Evolutionary conservation across 495 filamentous ascomycete species (phyloP).

Genomic region (Trichoderma parareesei): DNA sequence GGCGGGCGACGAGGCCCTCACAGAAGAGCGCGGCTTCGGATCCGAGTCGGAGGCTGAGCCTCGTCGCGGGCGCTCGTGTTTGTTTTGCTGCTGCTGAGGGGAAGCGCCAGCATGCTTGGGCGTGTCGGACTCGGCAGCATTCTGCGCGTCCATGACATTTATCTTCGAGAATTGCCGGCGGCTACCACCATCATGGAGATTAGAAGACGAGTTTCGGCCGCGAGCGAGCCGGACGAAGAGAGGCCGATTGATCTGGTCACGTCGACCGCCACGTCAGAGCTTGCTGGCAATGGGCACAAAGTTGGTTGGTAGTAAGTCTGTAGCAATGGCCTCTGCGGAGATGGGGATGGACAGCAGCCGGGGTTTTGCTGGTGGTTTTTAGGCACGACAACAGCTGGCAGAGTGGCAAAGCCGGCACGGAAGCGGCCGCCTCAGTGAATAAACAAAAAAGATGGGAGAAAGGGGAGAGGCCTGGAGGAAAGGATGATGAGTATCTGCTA

Average conservation of each 20-base stretch:
- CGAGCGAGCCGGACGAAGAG: slow-evolving; percentile 11
- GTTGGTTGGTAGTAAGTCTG: too few species aligned
- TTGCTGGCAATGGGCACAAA: not conserved
- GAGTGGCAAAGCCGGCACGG: not conserved
- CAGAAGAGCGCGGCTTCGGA: not conserved
- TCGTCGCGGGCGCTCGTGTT: slow-evolving; percentile 9
- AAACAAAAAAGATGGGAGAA: not conserved
- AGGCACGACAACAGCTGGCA: slow-evolving; percentile 2
- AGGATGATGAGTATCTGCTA: not conserved
- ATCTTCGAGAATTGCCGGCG: slow-evolving; percentile 38
- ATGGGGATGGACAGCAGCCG: not conserved
- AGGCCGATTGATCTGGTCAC: slow-evolving; percentile 11
- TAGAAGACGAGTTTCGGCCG: slow-evolving; percentile 10
- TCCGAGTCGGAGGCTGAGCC: slow-evolving; percentile 6
- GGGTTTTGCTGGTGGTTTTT: not conserved
- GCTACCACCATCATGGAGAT: slow-evolving; percentile 44
- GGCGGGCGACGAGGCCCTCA: slow-evolving; percentile 19
- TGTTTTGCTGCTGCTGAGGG: slow-evolving; percentile 30
- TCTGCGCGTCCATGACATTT: slow-evolving; percentile 53
- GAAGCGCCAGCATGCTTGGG: slow-evolving; percentile 43
- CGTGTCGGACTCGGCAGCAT: slow-evolving; percentile 49
- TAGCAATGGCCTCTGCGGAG: slow-evolving; percentile 1
- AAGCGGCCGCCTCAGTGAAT: not conserved
- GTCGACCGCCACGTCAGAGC: slow-evolving; percentile 9
- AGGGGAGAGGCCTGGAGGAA: not conserved